Percentiles rank a stretch among this genome's conserved stretches.
phyloP scores from a whole-genome alignment of 1,284 basidiomycete genomes.

The Phellinidium pouzarii region DNA sequence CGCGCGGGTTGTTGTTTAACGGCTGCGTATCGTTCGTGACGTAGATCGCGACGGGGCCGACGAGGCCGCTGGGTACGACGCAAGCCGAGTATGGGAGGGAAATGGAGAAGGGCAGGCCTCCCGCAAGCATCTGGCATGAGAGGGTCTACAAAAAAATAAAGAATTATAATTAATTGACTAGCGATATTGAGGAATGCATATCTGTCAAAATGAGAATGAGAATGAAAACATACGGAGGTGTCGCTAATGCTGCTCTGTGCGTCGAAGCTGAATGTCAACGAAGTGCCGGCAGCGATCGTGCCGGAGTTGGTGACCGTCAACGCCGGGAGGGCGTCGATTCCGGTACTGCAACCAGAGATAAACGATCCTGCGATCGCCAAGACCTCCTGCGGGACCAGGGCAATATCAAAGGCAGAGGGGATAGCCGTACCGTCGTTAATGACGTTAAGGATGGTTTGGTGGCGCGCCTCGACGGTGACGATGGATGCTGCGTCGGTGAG shows the following conservation, averaged over 20 bases:
- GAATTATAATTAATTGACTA: conserved; percentile 25
- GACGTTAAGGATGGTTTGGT: conserved; percentile 72
- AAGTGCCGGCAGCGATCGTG: conserved; percentile 46
- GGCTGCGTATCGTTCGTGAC: conserved; percentile 61
- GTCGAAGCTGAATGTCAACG: conserved; percentile 52
- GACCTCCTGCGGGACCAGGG: conserved; percentile 61
- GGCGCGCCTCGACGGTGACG: conserved; percentile 76
- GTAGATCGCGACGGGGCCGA: conserved; percentile 68
- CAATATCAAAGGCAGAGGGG: conserved; percentile 66
- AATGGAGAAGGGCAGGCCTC: conserved; percentile 51
- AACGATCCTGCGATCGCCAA: conserved; percentile 69
- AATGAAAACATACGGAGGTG: conserved; percentile 33
- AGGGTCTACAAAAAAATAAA: conserved; percentile 38
- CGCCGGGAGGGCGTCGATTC: conserved; percentile 55
- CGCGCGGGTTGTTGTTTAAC: conserved; percentile 54
- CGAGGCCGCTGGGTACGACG: conserved; percentile 53
- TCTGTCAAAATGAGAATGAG: not conserved
- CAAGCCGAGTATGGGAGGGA: conserved; percentile 54
- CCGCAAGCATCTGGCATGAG: conserved; percentile 73
- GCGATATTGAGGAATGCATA: not conserved
- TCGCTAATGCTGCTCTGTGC: conserved; percentile 48
- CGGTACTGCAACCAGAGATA: conserved; percentile 65
- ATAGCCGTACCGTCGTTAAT: conserved; percentile 54
- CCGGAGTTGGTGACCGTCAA: conserved; percentile 61
- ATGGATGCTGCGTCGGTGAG: conserved; percentile 70